Evolutionary conservation across 2,329 filamentous ascomycete species (phyloP), one percentile per base, ranked within the genome.

Genomic region (Didymellaceae sp.): DNA sequence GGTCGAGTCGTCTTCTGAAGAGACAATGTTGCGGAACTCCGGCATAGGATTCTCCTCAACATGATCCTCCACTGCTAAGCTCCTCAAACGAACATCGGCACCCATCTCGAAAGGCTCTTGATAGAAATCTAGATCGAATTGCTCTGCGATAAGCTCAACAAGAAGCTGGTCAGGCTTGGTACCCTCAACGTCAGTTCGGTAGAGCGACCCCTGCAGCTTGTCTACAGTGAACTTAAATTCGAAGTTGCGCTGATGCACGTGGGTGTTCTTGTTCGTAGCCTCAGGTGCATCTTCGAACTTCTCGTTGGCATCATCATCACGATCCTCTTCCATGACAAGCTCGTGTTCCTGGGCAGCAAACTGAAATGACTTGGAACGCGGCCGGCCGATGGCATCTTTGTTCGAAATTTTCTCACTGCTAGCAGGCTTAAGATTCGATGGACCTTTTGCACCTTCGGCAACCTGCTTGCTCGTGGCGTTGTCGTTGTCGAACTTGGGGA

Each of bases 11-110:
- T 88, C 86, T 66, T 96, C 93, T 1, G 94, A 97, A 0, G 92
- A 96, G n/a, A 99, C 85, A 41, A 99, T 95, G 20, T 93, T 93
- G 74, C 94, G 96, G 79, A 99, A 99, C 66, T 97, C 93, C 6
- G 88, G 87, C 0, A 90, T 78, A 0, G 91, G 86, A 45, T 93
- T 88, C 58, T 94, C 80, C 61, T 90, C 93, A 7, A 99, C 93
- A 67, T 97, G 92, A 68, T 99, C 94, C 65, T 97, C 93, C 3
- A 99, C 86, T 0, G 88, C 90, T 14, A 99, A 79, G 1, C 91
- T 92, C 11, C 89, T 89, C 8, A 99, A 81, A 0, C 91, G 86
- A 20, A 99, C 90, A 65, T 97, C 90, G 1, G 94, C 93, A 20
- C 87, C 89, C 87, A 99, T 94, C 69, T 99, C 93, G 62, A 88